Conservation (phyloP, 1,284 basidiomycete species). For the Ganoderma lingzhi region DNA sequence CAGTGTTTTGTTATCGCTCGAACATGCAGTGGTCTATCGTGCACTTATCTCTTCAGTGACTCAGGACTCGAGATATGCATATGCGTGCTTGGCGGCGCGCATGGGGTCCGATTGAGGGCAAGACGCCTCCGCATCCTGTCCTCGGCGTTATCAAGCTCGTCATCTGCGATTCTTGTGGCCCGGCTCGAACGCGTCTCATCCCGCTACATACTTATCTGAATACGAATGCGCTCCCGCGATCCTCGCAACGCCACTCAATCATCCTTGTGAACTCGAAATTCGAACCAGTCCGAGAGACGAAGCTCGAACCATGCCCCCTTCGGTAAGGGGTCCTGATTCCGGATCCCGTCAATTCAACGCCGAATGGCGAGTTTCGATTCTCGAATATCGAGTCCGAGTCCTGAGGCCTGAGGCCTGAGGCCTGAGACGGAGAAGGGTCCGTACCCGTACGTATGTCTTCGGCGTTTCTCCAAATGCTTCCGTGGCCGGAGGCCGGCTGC, state of each 20-base stretch:
- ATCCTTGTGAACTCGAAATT: not conserved
- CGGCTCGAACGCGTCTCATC: not conserved
- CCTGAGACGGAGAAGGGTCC: too few relatives aligned
- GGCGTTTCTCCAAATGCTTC: not conserved
- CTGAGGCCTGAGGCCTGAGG: too few relatives aligned
- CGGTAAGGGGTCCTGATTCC: not conserved
- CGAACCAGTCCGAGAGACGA: conserved; percentile 2
- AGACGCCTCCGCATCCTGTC: not conserved
- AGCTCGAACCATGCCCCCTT: not conserved
- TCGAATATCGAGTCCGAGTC: too few relatives aligned
- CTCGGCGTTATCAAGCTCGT: not conserved
- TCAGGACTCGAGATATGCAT: too few relatives aligned
- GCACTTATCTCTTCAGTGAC: not conserved
- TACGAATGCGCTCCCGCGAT: not conserved
- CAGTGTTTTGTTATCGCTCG: not conserved
- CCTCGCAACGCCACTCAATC: not conserved
- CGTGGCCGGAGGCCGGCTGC: too few relatives aligned
- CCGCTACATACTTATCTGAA: not conserved
- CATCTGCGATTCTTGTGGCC: not conserved
- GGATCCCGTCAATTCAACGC: not conserved
- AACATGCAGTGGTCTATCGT: too few relatives aligned
- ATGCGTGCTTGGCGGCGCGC: not conserved
- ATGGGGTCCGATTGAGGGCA: not conserved
- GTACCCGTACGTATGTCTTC: too few relatives aligned
- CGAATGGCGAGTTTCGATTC: too few relatives aligned